Evolutionary conservation across 345 rosid species (phyloP).

Genomic region (Acer negundo): DNA sequence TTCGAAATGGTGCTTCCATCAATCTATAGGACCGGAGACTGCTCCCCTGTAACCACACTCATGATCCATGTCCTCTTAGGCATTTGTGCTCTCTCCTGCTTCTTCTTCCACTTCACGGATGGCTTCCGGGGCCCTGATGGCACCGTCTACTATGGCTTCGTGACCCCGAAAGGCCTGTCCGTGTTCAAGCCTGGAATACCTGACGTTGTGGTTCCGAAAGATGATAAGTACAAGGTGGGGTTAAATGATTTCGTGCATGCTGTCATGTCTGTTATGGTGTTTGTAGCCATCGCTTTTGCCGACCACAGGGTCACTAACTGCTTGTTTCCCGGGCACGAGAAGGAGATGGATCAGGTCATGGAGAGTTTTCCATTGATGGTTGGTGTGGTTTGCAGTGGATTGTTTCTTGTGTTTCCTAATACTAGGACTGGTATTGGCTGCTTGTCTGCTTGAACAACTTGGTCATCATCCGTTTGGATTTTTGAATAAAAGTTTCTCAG

Average conservation of each 20-base stretch:
- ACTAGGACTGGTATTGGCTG: conserved; percentile 72
- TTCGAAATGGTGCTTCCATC: conserved; percentile 84
- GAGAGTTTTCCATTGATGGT: conserved; percentile 84
- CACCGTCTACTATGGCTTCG: conserved; percentile 69
- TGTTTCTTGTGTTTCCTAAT: conserved; percentile 72
- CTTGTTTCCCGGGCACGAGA: conserved; percentile 60
- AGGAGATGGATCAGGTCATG: conserved; percentile 83
- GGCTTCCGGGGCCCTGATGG: conserved; percentile 66
- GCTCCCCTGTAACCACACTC: conserved; percentile 52
- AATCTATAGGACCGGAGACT: conserved; percentile 52
- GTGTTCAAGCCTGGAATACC: conserved; percentile 63
- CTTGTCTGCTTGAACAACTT: conserved; percentile 41
- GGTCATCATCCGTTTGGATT: not conserved
- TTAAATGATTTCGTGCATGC: conserved; percentile 72
- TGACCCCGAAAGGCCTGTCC: conserved; percentile 63
- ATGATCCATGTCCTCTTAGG: conserved; percentile 56
- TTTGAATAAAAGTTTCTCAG: not conserved
- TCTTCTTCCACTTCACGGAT: conserved; percentile 78
- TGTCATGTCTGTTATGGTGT: conserved; percentile 72
- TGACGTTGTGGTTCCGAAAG: conserved; percentile 43
- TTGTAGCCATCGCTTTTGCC: conserved; percentile 68
- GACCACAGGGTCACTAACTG: conserved; percentile 65
- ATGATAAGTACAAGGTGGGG: conserved; percentile 58
- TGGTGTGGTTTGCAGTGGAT: conserved; percentile 65
- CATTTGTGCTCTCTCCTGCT: conserved; percentile 66